These are phyloP conservation scores for Populus nigra DNA, from an alignment of 345 rosid species.

Conservation along the genomic window DNA sequence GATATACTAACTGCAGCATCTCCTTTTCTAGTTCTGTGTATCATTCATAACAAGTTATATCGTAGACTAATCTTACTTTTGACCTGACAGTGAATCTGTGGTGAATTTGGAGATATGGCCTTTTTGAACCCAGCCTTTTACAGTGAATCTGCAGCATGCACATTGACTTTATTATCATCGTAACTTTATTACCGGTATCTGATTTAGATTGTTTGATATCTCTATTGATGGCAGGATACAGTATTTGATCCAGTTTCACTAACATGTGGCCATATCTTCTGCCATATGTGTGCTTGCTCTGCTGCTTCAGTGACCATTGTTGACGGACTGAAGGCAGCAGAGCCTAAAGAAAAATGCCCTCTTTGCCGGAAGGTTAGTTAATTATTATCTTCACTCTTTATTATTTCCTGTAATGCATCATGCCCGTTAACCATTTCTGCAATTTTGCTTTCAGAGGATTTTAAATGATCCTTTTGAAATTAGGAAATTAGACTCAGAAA, in stretches of 20 bases:
- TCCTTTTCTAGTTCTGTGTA: not conserved
- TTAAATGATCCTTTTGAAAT: not conserved
- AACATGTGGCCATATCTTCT: constrained; percentile 88
- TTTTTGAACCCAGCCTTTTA: not conserved
- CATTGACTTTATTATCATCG: not conserved
- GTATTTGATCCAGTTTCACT: constrained; percentile 90
- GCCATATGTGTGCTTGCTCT: constrained; percentile 91
- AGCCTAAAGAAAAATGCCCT: constrained; percentile 71
- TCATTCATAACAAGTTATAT: not conserved
- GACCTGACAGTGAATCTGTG: not conserved
- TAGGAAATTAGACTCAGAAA: not conserved
- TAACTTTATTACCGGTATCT: not conserved
- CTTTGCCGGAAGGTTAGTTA: constrained; percentile 76
- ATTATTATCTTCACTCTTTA: not conserved
- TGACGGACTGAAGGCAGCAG: constrained; percentile 67
- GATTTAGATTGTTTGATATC: not conserved
- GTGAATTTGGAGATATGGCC: not conserved
- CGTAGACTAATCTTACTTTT: not conserved
- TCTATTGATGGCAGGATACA: constrained; percentile 55
- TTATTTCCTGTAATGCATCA: not conserved
- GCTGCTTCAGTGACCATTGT: constrained; percentile 84
- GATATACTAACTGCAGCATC: not conserved
- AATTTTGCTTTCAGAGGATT: not conserved
- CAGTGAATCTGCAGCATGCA: not conserved
- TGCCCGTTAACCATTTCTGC: not conserved